Base-by-base conservation (phyloP, 441 rosid genomes). In the Brassica balearica region DNA sequence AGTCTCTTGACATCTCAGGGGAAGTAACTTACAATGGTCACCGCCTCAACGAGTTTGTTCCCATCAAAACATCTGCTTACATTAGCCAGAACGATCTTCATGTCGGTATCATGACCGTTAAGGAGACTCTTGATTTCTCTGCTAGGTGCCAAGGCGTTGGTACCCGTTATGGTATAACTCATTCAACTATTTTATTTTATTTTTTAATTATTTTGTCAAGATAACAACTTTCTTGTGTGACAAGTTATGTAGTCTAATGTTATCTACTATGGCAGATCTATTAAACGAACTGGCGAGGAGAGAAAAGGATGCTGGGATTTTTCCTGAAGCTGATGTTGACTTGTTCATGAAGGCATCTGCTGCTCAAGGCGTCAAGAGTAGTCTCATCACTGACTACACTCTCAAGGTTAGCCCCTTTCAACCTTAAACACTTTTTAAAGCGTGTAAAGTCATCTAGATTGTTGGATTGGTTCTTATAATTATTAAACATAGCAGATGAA, bases 261-360 rank as follows among this genome's bases (percentile, higher is more conserved):
- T 55, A 55, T 17, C 10, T 55, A 53, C 22, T 55, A 6, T 55
- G 68, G 32, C 38, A 90, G 94, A 90, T 14, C 87, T 90, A 32
- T 38, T 90, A 14, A 83, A 72, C 70, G 95, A 90, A 80, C 86
- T 90, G 48, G 88, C 87, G 3, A 85, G 84, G 25, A 85, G 95
- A 53, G 95, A 90, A 81, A 88, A 83, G 19, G 86, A 81, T 3
- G 90, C 91, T 2, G 92, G 92, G 9, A 90, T 90, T 11, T 81
- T 82, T 9, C 94, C 94, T 0, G 92, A 90, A 73, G 88, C 91
- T 7, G 92, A 87, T 72, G 84, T 90, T 22, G 94, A 90, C 79
- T 81, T 88, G 36, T 90, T 88, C 87, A 90, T 88, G 94, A 90
- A 90, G 84, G 95, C 95, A 65, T 88, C 95, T 5, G 84, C 95